Evolutionary conservation across 441 rosid genomes (phyloP).

Genomic region (Syzygium syzygioides): DNA sequence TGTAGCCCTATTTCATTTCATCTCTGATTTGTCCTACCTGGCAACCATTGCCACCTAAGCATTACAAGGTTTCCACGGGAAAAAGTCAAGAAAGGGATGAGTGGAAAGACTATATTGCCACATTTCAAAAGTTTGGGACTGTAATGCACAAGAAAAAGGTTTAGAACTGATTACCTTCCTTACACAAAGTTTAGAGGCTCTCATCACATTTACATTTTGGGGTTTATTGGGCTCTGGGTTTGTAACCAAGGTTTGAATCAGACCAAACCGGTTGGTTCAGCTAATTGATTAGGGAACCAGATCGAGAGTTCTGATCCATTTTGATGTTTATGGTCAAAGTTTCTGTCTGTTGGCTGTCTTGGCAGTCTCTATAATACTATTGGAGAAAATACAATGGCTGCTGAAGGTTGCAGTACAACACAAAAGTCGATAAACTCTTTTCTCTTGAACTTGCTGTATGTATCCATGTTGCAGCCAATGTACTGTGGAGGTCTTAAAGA

Average conservation of each 20-base stretch:
- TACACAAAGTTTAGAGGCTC: background rate
- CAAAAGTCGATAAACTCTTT: background rate
- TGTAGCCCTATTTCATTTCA: background rate
- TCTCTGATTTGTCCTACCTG: background rate
- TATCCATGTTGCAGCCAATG: background rate
- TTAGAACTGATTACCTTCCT: background rate
- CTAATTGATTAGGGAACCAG: background rate
- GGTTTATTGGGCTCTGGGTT: background rate
- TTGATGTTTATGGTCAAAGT: background rate
- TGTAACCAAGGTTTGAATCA: background rate
- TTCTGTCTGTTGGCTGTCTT: background rate
- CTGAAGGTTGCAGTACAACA: background rate
- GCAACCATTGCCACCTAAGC: background rate
- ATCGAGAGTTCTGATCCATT: background rate
- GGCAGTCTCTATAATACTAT: background rate
- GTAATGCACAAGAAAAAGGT: background rate
- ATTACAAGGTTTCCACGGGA: background rate
- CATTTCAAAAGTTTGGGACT: background rate
- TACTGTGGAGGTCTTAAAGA: background rate
- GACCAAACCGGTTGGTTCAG: background rate
- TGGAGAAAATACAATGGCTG: background rate
- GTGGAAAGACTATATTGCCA: background rate
- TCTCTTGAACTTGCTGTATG: background rate
- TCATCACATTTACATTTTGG: background rate
- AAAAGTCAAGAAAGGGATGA: background rate